These are phyloP conservation scores for Helminthosporium solani DNA, from an alignment of 2,329 filamentous ascomycete genomes.

Conservation along the genomic window DNA sequence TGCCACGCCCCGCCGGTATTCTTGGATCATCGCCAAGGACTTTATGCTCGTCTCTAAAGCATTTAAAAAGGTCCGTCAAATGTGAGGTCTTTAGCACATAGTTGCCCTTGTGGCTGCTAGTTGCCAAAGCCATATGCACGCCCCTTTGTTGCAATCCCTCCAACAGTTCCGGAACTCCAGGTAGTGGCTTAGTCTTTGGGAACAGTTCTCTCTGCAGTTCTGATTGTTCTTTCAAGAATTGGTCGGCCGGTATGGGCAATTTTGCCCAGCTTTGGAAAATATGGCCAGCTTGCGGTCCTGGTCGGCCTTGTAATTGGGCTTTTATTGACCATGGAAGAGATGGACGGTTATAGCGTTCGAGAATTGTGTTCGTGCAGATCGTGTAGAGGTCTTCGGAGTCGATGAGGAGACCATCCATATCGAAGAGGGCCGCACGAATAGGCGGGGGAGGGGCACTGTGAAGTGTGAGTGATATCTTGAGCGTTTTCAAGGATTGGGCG, in stretches of 20 bases:
- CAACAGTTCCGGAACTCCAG: constrained; percentile 73
- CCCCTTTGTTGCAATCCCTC: constrained; percentile 56
- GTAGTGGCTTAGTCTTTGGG: constrained; percentile 70
- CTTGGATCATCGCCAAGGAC: constrained; percentile 84
- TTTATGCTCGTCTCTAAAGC: constrained; percentile 67
- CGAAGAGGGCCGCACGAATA: constrained; percentile 91
- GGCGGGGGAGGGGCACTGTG: constrained; percentile 55
- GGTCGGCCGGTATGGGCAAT: constrained; percentile 70
- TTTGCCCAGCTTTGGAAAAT: constrained; percentile 81
- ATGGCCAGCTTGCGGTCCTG: constrained; percentile 57
- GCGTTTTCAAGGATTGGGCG: constrained; percentile 1
- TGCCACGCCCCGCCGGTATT: constrained; percentile 77
- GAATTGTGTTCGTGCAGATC: constrained; percentile 75
- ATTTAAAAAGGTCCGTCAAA: constrained; percentile 57
- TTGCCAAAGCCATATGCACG: constrained; percentile 83
- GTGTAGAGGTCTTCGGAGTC: constrained; percentile 93
- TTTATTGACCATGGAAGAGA: constrained; percentile 91
- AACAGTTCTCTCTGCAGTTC: constrained; percentile 72
- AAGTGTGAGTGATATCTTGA: constrained; percentile 1
- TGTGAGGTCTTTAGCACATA: constrained; percentile 73
- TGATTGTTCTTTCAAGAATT: constrained; percentile 63
- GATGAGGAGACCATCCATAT: constrained; percentile 97
- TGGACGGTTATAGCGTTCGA: constrained; percentile 70
- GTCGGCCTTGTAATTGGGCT: constrained; percentile 74
- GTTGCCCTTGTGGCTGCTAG: constrained; percentile 70